Percentiles rank a stretch among this genome's conserved stretches.
Conservation (phyloP, 768 basidiomycete genomes). For the Coprinopsis cinerea region DNA sequence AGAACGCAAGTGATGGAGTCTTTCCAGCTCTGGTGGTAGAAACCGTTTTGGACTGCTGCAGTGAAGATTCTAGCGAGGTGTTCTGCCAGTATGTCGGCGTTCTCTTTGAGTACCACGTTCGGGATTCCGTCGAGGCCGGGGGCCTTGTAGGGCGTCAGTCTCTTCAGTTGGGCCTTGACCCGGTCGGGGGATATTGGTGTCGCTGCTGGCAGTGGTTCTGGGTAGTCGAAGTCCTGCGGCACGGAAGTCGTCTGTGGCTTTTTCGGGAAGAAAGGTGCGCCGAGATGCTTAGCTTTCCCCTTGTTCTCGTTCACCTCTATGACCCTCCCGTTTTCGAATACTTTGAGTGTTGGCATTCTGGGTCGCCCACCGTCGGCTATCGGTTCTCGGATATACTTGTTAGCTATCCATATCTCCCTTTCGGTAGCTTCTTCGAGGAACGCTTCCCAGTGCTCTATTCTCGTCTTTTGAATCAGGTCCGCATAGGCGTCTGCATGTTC, state of each 20-base stretch:
- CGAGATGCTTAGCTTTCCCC: slow-evolving; percentile 13
- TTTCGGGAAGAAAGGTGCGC: slow-evolving; percentile 24
- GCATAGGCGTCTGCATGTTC: slow-evolving; percentile 14
- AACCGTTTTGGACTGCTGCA: slow-evolving; percentile 9
- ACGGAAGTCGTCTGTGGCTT: not conserved
- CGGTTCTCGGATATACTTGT: slow-evolving; percentile 16
- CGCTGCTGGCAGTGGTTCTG: slow-evolving; percentile 16
- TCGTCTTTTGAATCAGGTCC: slow-evolving; percentile 14
- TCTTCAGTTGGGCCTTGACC: slow-evolving; percentile 17
- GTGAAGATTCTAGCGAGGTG: slow-evolving; percentile 15
- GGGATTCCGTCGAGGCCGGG: slow-evolving; percentile 23
- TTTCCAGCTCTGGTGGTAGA: slow-evolving; percentile 12
- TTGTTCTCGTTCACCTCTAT: slow-evolving; percentile 21
- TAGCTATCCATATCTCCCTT: slow-evolving; percentile 19
- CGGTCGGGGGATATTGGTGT: slow-evolving; percentile 19
- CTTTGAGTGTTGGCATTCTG: slow-evolving; percentile 20
- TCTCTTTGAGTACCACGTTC: slow-evolving; percentile 17
- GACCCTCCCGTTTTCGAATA: not conserved
- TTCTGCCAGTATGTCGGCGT: slow-evolving; percentile 4
- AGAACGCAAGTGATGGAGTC: slow-evolving; percentile 23
- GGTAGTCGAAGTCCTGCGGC: slow-evolving; percentile 18
- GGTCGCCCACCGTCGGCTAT: slow-evolving; percentile 20
- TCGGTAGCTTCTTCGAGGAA: slow-evolving; percentile 20
- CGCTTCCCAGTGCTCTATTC: slow-evolving; percentile 20
- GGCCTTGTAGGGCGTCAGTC: slow-evolving; percentile 27